Conservation (phyloP, 305 asterid genomes). For the Fraxinus sp. region DNA sequence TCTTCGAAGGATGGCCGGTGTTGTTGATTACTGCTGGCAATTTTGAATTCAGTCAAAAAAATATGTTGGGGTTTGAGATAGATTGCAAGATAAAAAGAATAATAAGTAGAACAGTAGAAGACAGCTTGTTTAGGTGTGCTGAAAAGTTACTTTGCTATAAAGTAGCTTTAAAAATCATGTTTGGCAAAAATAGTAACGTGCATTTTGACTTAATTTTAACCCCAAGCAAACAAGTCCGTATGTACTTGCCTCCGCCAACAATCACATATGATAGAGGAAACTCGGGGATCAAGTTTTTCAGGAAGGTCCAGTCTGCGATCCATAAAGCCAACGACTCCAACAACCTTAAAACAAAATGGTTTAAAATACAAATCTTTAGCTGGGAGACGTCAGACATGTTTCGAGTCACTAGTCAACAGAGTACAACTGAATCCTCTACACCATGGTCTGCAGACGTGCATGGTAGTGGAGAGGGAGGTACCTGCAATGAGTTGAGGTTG, state of each 20-base stretch:
- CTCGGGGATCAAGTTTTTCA: conserved; percentile 44
- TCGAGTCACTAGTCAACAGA: not conserved
- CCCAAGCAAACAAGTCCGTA: not conserved
- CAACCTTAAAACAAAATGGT: conserved; percentile 42
- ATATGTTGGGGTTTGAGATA: not conserved
- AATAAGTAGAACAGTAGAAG: not conserved
- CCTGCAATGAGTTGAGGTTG: conserved; percentile 61
- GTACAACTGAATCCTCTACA: not conserved
- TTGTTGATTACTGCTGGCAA: conserved; percentile 46
- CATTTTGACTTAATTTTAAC: not conserved
- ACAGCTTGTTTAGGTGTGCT: not conserved
- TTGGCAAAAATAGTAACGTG: not conserved
- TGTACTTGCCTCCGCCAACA: conserved; percentile 67
- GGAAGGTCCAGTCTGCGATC: conserved; percentile 63
- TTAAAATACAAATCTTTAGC: not conserved
- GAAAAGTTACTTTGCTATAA: not conserved
- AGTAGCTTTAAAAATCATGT: not conserved
- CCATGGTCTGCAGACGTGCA: not conserved
- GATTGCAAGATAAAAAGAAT: not conserved
- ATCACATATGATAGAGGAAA: conserved; percentile 57
- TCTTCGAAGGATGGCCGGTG: conserved; percentile 67
- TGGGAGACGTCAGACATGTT: not conserved
- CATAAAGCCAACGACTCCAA: conserved; percentile 72
- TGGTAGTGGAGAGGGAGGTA: conserved; percentile 12
- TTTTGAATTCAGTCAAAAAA: not conserved